Percentiles rank a stretch among this genome's conserved stretches.
Conservation (phyloP, 192 early-diverging fungal genomes). For the Podila epigama region DNA sequence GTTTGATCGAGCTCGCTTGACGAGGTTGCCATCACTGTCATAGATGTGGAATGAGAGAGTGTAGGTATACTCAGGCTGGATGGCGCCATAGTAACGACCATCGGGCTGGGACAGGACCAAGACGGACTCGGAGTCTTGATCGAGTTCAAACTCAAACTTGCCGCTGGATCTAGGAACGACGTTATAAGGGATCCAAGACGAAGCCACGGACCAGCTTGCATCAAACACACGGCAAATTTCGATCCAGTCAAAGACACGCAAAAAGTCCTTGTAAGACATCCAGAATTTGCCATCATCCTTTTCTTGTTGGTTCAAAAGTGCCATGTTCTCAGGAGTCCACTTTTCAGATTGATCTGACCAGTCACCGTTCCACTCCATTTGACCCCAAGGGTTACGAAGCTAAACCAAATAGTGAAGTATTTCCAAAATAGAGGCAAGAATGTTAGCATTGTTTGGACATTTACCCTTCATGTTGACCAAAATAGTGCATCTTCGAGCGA, state of each 20-base stretch:
- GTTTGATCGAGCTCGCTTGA: constrained; percentile 2
- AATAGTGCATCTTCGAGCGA: neutral
- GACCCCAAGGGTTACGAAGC: constrained; percentile 60
- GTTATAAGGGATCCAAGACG: constrained; percentile 40
- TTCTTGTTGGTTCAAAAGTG: neutral
- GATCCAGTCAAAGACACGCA: constrained; percentile 2
- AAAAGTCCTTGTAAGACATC: constrained; percentile 41
- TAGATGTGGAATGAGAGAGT: constrained; percentile 14
- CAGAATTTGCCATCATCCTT: constrained; percentile 35
- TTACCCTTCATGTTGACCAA: no score
- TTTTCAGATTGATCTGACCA: constrained; percentile 29
- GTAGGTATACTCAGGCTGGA: neutral
- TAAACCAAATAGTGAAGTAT: no score
- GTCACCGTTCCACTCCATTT: constrained; percentile 56
- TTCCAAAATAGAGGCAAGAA: no score
- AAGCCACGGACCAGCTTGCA: constrained; percentile 13
- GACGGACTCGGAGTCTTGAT: neutral
- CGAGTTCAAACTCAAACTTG: constrained; percentile 13
- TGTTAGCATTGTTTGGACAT: no score
- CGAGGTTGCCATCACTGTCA: constrained; percentile 4
- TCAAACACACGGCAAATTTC: constrained; percentile 21
- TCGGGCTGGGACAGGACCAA: constrained; percentile 40
- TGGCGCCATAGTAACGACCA: constrained; percentile 14
- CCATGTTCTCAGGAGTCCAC: constrained; percentile 17
- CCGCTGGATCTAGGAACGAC: constrained; percentile 23